Conservation (phyloP, 805 yeast species). For the Candida koratica region DNA sequence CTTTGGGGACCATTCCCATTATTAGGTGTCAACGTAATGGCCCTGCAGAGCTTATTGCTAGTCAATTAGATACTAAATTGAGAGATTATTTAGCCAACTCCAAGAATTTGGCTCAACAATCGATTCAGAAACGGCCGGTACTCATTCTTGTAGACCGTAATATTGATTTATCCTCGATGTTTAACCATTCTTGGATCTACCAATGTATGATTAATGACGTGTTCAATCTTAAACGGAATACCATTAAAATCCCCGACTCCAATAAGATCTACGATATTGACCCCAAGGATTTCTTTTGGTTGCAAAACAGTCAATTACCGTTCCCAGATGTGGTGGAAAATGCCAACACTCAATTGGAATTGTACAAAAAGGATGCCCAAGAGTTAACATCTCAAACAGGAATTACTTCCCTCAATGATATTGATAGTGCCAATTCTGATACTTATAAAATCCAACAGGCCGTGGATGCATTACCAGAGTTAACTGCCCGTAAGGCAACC, state of each 20-base stretch:
- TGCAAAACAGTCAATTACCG: conserved; percentile 74
- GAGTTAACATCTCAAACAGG: conserved; percentile 78
- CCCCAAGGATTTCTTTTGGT: conserved; percentile 93
- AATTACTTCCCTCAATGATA: conserved; percentile 66
- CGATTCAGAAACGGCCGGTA: conserved; percentile 58
- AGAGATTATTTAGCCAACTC: conserved; percentile 82
- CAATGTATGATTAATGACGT: conserved; percentile 95
- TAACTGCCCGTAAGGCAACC: conserved; percentile 80
- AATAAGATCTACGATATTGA: conserved; percentile 76
- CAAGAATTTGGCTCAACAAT: conserved; percentile 19
- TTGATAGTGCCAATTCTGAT: conserved; percentile 49
- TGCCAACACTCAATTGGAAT: conserved; percentile 77
- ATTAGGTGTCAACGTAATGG: conserved; percentile 90
- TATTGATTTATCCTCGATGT: conserved; percentile 88
- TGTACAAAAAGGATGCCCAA: conserved; percentile 82
- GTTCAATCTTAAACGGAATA: conserved; percentile 74
- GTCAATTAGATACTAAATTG: conserved; percentile 74
- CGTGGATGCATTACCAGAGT: conserved; percentile 86
- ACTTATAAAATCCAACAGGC: conserved; percentile 77
- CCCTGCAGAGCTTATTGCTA: conserved; percentile 92
- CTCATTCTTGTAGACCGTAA: conserved; percentile 82
- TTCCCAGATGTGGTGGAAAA: conserved; percentile 99
- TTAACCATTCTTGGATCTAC: conserved; percentile 96
- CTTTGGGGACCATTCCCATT: conserved; percentile 78
- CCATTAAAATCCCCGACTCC: conserved; percentile 54